phyloP scores from a whole-genome alignment of 2,329 filamentous ascomycete genomes.

The Dothistroma septosporum region DNA sequence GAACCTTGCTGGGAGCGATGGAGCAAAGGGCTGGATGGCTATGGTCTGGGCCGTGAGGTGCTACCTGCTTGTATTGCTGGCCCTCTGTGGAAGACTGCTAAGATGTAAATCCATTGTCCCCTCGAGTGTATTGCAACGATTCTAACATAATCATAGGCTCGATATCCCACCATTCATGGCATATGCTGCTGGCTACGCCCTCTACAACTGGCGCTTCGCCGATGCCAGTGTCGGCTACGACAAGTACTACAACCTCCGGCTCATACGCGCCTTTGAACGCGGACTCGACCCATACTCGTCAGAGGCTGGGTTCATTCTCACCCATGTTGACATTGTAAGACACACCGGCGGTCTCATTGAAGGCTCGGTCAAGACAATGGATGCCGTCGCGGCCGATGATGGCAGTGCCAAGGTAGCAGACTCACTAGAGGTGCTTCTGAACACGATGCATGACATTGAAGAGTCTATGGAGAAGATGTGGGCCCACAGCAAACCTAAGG shows the following conservation, averaged over 20 bases:
- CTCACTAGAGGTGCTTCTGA: constrained; percentile 29
- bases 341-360: constrained; percentile 74
- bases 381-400: constrained; percentile 39
- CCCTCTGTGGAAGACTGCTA: constrained; percentile 77
- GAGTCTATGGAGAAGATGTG: constrained; percentile 63
- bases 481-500: constrained; percentile 74
- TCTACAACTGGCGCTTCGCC: constrained; percentile 62
- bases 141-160: constrained; percentile 39
- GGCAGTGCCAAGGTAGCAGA: constrained; percentile 18
- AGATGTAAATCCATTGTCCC: constrained; percentile 62
- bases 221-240: constrained; percentile 51
- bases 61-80: constrained; percentile 72
- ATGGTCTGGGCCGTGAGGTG: constrained; percentile 70
- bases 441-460: constrained; percentile 34
- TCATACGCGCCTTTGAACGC: constrained; percentile 86
- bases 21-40: constrained; percentile 58
- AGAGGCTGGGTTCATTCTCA: constrained; percentile 92
- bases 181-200: constrained; percentile 61
- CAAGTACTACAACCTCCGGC: constrained; percentile 62
- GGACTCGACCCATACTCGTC: constrained; percentile 82
- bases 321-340: constrained; percentile 92
- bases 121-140: neutral
- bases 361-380: constrained; percentile 65
- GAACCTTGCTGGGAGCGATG: constrained; percentile 83
- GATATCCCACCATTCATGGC: constrained; percentile 93